Evolutionary conservation across 306 rosid genomes (phyloP).

Genomic region (Sphenostylis stenocarpa): DNA sequence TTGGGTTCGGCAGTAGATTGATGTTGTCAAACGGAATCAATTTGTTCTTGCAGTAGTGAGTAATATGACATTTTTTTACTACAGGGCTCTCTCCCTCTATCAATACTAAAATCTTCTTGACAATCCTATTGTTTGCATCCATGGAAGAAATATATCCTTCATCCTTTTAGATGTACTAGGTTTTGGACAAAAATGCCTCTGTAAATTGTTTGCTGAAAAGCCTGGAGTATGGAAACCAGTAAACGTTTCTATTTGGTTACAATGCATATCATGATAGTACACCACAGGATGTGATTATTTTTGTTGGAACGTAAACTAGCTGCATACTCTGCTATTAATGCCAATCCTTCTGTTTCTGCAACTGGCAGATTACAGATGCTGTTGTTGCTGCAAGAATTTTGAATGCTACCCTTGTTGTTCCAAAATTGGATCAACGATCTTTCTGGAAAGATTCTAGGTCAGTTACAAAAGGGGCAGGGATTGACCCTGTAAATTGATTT

Average conservation of each 20-base stretch:
- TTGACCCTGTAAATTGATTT: conserved; percentile 14
- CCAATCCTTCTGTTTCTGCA: conserved; percentile 32
- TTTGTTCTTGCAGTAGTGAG: not conserved
- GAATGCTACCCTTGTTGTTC: conserved; percentile 95
- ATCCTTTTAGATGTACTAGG: conserved; percentile 10
- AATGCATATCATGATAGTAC: not conserved
- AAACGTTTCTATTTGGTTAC: not conserved
- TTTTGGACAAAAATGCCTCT: not conserved
- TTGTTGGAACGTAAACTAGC: conserved; percentile 22
- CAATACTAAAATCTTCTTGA: conserved; percentile 1
- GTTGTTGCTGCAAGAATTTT: conserved; percentile 95
- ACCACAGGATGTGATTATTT: conserved; percentile 7
- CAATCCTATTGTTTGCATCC: conserved; percentile 12
- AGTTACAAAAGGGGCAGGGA: conserved; percentile 29
- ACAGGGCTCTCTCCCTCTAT: not conserved
- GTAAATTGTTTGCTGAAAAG: conserved; percentile 16
- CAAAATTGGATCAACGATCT: conserved; percentile 90
- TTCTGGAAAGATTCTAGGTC: conserved; percentile 98
- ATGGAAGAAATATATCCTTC: not conserved
- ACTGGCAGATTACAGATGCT: conserved; percentile 91
- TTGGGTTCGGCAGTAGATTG: conserved; percentile 6
- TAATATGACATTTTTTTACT: not conserved
- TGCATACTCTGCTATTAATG: conserved; percentile 22
- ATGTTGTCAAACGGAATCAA: conserved; percentile 21
- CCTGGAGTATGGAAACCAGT: conserved; percentile 10